These are phyloP conservation scores for Aspergillus affinis DNA, from an alignment of 495 filamentous ascomycete species.

Conservation along the genomic window DNA sequence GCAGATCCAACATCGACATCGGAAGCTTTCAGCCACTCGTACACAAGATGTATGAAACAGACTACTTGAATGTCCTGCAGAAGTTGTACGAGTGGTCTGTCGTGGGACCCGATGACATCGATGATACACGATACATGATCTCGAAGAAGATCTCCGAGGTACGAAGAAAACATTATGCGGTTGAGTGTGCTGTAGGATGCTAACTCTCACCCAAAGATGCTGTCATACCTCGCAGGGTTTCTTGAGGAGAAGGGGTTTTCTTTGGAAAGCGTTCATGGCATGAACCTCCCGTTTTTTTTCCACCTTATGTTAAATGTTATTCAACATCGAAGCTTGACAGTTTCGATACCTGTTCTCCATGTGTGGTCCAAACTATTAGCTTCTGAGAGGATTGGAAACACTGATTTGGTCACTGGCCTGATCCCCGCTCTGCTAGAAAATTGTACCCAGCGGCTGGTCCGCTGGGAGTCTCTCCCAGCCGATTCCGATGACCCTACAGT, in stretches of 20 bases:
- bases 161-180: constrained; percentile 15
- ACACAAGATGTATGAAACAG: constrained; percentile 70
- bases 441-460: constrained; percentile 72
- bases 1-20: constrained; percentile 67
- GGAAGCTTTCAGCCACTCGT: constrained; percentile 79
- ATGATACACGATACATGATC: constrained; percentile 88
- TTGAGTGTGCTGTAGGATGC: not conserved
- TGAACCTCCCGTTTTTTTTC: constrained; percentile 75
- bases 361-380: constrained; percentile 80
- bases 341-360: constrained; percentile 90
- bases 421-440: constrained; percentile 75
- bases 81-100: constrained; percentile 80
- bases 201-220: constrained; percentile 52
- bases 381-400: constrained; percentile 60
- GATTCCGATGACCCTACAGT: constrained; percentile 78
- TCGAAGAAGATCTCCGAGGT: constrained; percentile 94
- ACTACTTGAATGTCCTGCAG: constrained; percentile 69
- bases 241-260: constrained; percentile 71
- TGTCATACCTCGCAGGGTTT: constrained; percentile 80
- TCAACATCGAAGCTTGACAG: constrained; percentile 80
- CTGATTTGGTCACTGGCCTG: constrained; percentile 65
- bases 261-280: constrained; percentile 48
- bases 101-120: constrained; percentile 74
- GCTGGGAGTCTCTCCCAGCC: constrained; percentile 81
- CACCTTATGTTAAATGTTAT: constrained; percentile 75